Percentiles rank a stretch among this genome's conserved stretches.
Evolutionary conservation across 257 asterid species (phyloP).

Genomic region (Solanum gracilifrons): DNA sequence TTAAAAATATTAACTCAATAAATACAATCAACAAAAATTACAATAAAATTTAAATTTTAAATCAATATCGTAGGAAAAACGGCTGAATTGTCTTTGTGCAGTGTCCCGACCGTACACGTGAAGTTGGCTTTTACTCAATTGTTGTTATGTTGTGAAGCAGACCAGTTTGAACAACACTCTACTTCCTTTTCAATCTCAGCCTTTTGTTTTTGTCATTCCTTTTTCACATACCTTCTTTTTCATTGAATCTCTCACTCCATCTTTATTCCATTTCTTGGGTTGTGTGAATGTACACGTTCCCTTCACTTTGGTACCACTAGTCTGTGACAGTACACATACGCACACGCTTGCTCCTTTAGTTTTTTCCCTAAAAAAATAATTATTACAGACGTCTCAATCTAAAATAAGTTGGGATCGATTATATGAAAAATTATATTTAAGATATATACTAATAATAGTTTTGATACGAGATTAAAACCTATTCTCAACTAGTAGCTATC

Average conservation of each 20-base stretch:
- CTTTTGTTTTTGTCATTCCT: not conserved
- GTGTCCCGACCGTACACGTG: slow-evolving; percentile 25
- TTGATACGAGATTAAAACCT: not conserved
- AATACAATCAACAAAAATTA: not conserved
- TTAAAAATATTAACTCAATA: not conserved
- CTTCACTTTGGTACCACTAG: not conserved
- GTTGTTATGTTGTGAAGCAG: slow-evolving; percentile 4
- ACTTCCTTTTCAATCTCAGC: not conserved
- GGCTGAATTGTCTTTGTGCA: slow-evolving; percentile 7
- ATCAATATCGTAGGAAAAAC: rapidly evolving
- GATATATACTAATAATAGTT: not conserved
- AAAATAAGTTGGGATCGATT: not conserved
- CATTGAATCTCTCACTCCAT: not conserved
- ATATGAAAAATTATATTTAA: too few species aligned
- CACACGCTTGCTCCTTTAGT: not conserved
- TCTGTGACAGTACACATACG: not conserved
- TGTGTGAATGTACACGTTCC: not conserved
- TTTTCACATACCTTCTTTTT: not conserved
- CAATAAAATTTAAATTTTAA: not conserved
- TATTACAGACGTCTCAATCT: not conserved
- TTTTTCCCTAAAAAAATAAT: not conserved
- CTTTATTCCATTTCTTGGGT: not conserved
- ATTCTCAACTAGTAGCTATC: not conserved
- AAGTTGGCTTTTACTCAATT: slow-evolving; percentile 16
- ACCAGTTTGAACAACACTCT: not conserved